Conservation (phyloP, 768 basidiomycete genomes). For the Leucocoprinus sp. region DNA sequence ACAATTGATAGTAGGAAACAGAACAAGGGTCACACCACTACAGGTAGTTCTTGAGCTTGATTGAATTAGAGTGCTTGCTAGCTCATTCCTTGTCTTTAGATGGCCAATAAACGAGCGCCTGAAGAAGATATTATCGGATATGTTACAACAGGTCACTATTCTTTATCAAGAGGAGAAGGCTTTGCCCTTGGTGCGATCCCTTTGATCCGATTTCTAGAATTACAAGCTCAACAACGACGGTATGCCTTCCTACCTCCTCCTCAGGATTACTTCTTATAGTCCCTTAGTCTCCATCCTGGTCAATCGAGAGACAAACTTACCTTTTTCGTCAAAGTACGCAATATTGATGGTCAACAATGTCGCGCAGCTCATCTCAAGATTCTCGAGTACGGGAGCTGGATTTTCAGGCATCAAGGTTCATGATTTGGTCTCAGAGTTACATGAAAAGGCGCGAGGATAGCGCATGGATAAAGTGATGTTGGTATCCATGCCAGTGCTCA, state of each 20-base stretch:
- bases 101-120: conserved; percentile 34
- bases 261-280: not conserved
- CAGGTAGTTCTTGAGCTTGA: conserved; percentile 15
- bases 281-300: conserved; percentile 22
- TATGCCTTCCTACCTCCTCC: conserved; percentile 12
- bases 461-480: not conserved
- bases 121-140: conserved; percentile 61
- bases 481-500: too few species aligned
- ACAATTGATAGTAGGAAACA: conserved; percentile 15
- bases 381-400: conserved; percentile 13
- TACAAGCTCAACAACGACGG: conserved; percentile 41
- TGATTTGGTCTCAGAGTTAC: conserved; percentile 7
- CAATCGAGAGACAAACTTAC: conserved; percentile 18
- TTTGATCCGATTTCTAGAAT: conserved; percentile 39
- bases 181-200: conserved; percentile 72
- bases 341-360: conserved; percentile 46
- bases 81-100: conserved; percentile 22
- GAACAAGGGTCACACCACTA: not conserved
- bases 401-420: conserved; percentile 1
- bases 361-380: conserved; percentile 35
- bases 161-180: conserved; percentile 70
- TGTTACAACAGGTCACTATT: conserved; percentile 77
- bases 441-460: not conserved
- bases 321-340: conserved; percentile 56
- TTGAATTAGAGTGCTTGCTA: conserved; percentile 3